Conservation (phyloP, 306 rosid species). For the Vigna mungo region DNA sequence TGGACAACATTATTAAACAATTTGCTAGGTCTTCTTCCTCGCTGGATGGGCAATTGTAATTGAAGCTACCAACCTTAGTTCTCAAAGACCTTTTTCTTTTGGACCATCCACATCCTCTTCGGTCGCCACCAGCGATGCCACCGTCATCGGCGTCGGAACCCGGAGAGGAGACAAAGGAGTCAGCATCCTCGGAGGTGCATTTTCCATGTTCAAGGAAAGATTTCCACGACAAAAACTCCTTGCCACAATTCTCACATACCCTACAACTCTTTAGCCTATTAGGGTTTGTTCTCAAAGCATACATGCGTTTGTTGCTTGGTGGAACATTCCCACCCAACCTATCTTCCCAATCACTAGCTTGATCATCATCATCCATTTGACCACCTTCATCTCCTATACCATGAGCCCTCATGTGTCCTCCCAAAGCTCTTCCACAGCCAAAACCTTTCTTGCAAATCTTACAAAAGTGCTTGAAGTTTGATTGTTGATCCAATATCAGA, state of each 20-base stretch:
- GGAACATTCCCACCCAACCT: conserved; percentile 53
- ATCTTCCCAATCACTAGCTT: conserved; percentile 79
- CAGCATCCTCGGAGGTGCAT: conserved; percentile 69
- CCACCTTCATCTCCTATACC: conserved; percentile 74
- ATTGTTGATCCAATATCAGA: conserved; percentile 63
- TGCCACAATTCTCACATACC: conserved; percentile 84
- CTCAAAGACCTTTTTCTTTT: conserved; percentile 80
- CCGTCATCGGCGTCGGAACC: conserved; percentile 56
- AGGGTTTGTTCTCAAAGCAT: conserved; percentile 85
- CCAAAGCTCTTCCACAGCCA: conserved; percentile 90
- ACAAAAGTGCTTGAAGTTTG: conserved; percentile 85
- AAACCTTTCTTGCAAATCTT: conserved; percentile 94
- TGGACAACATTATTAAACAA: conserved; percentile 91
- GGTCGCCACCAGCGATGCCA: conserved; percentile 1
- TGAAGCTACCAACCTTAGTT: conserved; percentile 65
- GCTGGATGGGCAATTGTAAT: conserved; percentile 65
- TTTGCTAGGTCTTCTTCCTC: conserved; percentile 95
- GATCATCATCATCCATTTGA: conserved; percentile 71
- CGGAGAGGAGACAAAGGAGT: conserved; percentile 68
- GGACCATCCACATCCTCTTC: conserved; percentile 66
- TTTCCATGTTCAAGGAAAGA: conserved; percentile 92
- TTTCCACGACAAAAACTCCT: conserved; percentile 84
- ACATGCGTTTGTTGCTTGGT: conserved; percentile 76
- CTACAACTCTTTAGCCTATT: conserved; percentile 79
- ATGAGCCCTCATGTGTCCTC: conserved; percentile 99